phyloP scores from a whole-genome alignment of 768 basidiomycete species.

The Mycena crocata region DNA sequence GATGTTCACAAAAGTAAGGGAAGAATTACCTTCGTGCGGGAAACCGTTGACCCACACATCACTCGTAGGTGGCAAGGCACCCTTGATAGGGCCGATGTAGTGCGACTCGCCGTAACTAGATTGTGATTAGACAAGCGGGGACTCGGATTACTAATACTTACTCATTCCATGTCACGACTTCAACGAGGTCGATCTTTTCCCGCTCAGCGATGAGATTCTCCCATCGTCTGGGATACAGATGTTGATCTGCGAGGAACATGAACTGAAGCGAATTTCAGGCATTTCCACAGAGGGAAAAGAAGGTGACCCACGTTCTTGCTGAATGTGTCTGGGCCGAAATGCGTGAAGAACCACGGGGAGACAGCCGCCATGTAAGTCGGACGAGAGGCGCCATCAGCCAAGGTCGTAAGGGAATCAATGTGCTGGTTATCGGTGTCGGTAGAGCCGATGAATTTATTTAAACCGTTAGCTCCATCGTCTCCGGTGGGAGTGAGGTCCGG shows the following conservation, averaged over 20 bases:
- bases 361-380: conserved; percentile 37
- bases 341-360: conserved; percentile 19
- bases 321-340: conserved; percentile 1
- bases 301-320: conserved; percentile 6
- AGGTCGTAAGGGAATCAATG: conserved; percentile 54
- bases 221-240: conserved; percentile 58
- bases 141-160: no score
- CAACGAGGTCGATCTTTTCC: neutral
- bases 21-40: conserved; percentile 58
- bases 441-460: conserved; percentile 57
- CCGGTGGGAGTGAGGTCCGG: conserved; percentile 27
- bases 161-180: conserved; percentile 1
- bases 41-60: conserved; percentile 80
- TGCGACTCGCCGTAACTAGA: conserved; percentile 68
- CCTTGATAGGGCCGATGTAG: conserved; percentile 84
- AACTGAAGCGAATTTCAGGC: conserved; percentile 51
- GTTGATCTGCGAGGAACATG: conserved; percentile 75
- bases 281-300: neutral
- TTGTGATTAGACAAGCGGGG: neutral
- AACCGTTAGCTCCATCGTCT: conserved; percentile 38
- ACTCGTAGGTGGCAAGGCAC: conserved; percentile 74
- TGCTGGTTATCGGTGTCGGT: conserved; percentile 68
- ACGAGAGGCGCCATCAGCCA: conserved; percentile 31
- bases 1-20: conserved; percentile 15
- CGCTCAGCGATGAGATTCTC: neutral